phyloP scores from a whole-genome alignment of 2,329 filamentous ascomycete species.

The Fusarium cyanostomum region DNA sequence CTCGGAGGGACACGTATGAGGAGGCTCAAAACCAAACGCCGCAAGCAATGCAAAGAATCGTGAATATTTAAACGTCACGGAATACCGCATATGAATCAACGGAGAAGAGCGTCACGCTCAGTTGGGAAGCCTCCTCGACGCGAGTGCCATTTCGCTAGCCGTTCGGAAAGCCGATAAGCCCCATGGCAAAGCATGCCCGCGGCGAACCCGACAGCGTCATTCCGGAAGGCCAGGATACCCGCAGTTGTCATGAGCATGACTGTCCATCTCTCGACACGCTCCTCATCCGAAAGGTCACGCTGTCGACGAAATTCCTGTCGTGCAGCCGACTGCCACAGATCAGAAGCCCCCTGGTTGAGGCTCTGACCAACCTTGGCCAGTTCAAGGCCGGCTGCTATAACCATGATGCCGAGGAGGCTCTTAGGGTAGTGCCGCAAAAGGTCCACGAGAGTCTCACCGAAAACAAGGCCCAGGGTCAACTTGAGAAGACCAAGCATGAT shows the following conservation, averaged over 20 bases:
- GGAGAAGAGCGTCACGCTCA: constrained; percentile 47
- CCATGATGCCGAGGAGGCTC: constrained; percentile 84
- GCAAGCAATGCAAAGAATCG: not conserved
- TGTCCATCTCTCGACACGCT: constrained; percentile 80
- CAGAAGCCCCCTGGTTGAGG: constrained; percentile 75
- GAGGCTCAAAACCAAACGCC: not conserved
- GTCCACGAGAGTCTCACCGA: constrained; percentile 77
- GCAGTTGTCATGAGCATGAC: constrained; percentile 92
- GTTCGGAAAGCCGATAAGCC: constrained; percentile 64
- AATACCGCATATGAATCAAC: constrained; percentile 13
- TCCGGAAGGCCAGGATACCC: constrained; percentile 83
- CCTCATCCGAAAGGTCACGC: constrained; percentile 68
- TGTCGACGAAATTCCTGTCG: constrained; percentile 56
- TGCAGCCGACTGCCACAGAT: constrained; percentile 64
- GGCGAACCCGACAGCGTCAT: constrained; percentile 87
- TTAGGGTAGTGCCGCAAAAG: constrained; percentile 79
- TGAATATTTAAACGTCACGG: not conserved
- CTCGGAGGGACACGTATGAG: not conserved
- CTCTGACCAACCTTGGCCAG: constrained; percentile 85
- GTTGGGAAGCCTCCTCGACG: constrained; percentile 29
- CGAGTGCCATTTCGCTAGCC: constrained; percentile 52
- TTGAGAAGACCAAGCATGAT: constrained; percentile 82
- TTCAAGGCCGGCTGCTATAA: constrained; percentile 88
- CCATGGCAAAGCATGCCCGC: constrained; percentile 84
- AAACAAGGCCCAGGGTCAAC: constrained; percentile 76